Conservation (phyloP, 2,329 filamentous ascomycete genomes). For the Venturia carpophila region DNA sequence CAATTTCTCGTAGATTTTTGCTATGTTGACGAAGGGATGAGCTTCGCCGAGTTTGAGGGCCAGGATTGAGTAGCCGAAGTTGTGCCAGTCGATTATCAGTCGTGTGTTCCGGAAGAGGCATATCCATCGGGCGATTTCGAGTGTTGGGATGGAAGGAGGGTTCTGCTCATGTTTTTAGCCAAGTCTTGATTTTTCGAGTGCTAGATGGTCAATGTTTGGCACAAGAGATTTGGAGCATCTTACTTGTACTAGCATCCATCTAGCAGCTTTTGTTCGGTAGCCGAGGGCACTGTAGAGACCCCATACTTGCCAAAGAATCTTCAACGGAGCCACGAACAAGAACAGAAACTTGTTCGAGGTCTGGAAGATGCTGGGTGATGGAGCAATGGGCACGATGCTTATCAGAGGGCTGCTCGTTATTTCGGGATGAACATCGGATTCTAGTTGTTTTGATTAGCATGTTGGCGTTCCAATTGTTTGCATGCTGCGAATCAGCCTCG, state of each 20-base stretch:
- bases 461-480: neutral
- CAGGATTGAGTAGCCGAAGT: constrained; percentile 94
- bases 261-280: constrained; percentile 64
- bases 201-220: no score
- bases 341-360: constrained; percentile 67
- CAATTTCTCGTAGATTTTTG: constrained; percentile 67
- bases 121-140: constrained; percentile 65
- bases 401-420: constrained; percentile 62
- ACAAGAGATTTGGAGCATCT: neutral
- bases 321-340: constrained; percentile 68
- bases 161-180: constrained; percentile 48
- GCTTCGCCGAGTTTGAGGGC: constrained; percentile 53
- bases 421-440: constrained; percentile 74
- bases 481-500: no score
- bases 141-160: constrained; percentile 86
- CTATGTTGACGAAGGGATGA: constrained; percentile 70
- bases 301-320: constrained; percentile 75
- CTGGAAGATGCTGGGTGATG: constrained; percentile 58
- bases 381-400: constrained; percentile 59
- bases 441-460: constrained; percentile 35
- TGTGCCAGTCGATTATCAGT: constrained; percentile 95
- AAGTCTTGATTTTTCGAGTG: no score
- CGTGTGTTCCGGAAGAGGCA: constrained; percentile 71
- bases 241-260: constrained; percentile 80
- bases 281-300: constrained; percentile 63